Evolutionary conservation across 2,329 filamentous ascomycete genomes (phyloP).

Genomic region (Epicoccum sorghinum): DNA sequence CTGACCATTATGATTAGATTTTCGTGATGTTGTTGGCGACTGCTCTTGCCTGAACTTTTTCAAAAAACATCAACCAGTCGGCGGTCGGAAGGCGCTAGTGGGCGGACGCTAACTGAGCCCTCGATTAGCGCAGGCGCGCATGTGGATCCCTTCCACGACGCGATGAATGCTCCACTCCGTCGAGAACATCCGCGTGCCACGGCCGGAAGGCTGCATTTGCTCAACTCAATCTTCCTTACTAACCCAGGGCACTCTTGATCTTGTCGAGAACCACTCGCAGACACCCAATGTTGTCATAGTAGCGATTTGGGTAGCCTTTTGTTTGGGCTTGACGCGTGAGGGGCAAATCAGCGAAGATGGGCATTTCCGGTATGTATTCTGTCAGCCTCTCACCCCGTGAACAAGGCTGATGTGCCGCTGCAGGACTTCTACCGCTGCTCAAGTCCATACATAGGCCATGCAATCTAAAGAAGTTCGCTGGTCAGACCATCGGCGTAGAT

Average conservation of each 20-base stretch:
- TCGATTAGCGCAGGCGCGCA: conserved; percentile 30
- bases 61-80: conserved; percentile 24
- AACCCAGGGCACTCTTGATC: conserved; percentile 3
- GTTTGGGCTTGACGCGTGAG: conserved; percentile 34
- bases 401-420: conserved; percentile 22
- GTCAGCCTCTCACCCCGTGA: conserved; percentile 13
- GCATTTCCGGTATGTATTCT: conserved; percentile 47
- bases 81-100: conserved; percentile 23
- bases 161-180: conserved; percentile 26
- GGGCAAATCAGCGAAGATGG: conserved; percentile 44
- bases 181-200: conserved; percentile 18
- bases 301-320: conserved; percentile 18
- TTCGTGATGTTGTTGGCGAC: conserved; percentile 15
- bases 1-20: conserved; percentile 36
- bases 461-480: conserved; percentile 83
- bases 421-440: conserved; percentile 85
- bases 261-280: not conserved
- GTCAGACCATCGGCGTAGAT: conserved; percentile 91
- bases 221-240: not conserved
- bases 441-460: conserved; percentile 95
- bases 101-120: conserved; percentile 6
- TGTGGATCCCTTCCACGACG: conserved; percentile 19
- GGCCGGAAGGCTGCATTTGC: conserved; percentile 13
- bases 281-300: conserved; percentile 29
- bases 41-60: conserved; percentile 33